phyloP scores from a whole-genome alignment of 192 early-diverging fungal species.

The Chytriomyces sp. region DNA sequence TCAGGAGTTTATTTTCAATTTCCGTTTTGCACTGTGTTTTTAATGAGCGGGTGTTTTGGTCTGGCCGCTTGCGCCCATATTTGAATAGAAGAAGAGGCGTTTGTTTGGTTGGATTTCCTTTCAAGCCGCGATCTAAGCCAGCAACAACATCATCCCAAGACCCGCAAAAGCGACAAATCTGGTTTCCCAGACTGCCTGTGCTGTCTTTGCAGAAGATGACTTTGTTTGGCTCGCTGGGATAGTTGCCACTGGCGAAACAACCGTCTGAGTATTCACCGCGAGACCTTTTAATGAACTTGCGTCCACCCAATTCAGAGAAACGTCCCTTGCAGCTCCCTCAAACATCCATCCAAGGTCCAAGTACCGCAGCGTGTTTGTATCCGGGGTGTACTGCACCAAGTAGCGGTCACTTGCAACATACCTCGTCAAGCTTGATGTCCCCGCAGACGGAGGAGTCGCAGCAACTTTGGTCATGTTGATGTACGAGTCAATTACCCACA shows the following conservation, averaged over 20 bases:
- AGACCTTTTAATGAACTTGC: background rate
- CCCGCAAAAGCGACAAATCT: no score
- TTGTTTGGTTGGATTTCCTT: no score
- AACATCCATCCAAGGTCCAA: slow-evolving; percentile 38
- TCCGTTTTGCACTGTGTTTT: no score
- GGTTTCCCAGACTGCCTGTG: no score
- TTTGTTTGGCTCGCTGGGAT: background rate
- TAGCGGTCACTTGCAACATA: slow-evolving; percentile 27
- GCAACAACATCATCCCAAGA: no score
- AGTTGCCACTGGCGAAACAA: background rate
- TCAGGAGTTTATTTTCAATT: no score
- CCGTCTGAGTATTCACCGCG: background rate
- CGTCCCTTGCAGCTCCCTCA: slow-evolving; percentile 8
- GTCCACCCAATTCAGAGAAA: background rate
- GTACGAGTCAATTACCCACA: slow-evolving; percentile 29
- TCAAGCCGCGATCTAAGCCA: no score
- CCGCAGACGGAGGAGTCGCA: slow-evolving; percentile 1
- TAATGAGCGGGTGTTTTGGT: no score
- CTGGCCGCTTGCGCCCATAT: no score
- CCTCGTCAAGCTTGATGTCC: slow-evolving; percentile 6
- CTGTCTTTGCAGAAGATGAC: no score
- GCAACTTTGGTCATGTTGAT: slow-evolving; percentile 23
- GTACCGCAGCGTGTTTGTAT: slow-evolving; percentile 15
- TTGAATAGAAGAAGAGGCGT: no score
- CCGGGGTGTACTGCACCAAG: slow-evolving; percentile 27